These are phyloP conservation scores for Boletus sp. DNA, from an alignment of 768 basidiomycete species.

Conservation along the genomic window DNA sequence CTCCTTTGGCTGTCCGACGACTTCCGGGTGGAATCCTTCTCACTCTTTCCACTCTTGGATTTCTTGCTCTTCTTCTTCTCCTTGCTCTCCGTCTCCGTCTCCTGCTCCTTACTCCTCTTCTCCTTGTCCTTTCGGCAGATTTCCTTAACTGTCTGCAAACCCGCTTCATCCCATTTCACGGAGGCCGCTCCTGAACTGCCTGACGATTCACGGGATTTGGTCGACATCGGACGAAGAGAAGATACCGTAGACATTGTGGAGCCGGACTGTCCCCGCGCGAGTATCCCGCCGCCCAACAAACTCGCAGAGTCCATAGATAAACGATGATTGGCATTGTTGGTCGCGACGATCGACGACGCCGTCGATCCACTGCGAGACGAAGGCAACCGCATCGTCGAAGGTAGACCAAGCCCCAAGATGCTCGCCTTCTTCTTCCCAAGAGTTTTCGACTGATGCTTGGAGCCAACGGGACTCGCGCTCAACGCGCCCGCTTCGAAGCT, in stretches of 20 bases:
- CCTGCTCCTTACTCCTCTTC: slow-evolving; percentile 35
- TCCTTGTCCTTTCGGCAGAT: slow-evolving; percentile 40
- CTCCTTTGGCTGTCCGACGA: slow-evolving; percentile 52
- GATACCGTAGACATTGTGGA: slow-evolving; percentile 42
- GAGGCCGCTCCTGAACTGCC: slow-evolving; percentile 42
- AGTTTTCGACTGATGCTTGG: slow-evolving; percentile 31
- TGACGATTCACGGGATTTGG: slow-evolving; percentile 40
- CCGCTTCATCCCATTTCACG: slow-evolving; percentile 52
- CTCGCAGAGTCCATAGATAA: slow-evolving; percentile 35
- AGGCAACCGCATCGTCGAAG: slow-evolving; percentile 52
- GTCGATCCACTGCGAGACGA: slow-evolving; percentile 35
- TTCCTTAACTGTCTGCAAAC: slow-evolving; percentile 50
- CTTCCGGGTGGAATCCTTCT: slow-evolving; percentile 39
- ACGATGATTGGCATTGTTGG: slow-evolving; percentile 12
- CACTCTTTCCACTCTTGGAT: slow-evolving; percentile 29
- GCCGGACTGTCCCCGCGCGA: slow-evolving; percentile 35
- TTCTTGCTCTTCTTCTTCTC: slow-evolving; percentile 34
- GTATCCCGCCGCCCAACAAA: slow-evolving; percentile 30
- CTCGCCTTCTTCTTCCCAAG: slow-evolving; percentile 57
- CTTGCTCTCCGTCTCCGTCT: slow-evolving; percentile 32
- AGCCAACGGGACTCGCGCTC: slow-evolving; percentile 35
- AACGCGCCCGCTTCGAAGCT: slow-evolving; percentile 69
- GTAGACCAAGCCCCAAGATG: slow-evolving; percentile 61
- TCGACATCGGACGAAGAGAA: slow-evolving; percentile 49
- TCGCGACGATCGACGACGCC: slow-evolving; percentile 32